Evolutionary conservation across 257 asterid species (phyloP).

Genomic region (Capsicum rhomboideum): DNA sequence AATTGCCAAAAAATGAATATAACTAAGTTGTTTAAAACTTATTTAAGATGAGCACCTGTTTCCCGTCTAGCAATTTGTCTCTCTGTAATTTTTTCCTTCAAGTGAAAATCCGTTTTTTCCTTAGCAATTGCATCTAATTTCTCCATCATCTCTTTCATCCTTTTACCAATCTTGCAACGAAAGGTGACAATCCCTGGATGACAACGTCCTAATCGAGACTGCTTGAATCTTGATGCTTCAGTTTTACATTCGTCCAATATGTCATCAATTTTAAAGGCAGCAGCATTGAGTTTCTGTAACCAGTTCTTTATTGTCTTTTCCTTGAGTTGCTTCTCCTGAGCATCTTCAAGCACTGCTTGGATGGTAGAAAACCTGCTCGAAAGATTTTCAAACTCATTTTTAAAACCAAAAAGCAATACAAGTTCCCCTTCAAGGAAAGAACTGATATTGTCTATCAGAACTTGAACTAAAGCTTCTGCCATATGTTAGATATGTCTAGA

Average conservation of each 20-base stretch:
- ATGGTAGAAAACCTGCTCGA: not conserved
- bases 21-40: not conserved
- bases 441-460: not conserved
- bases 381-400: not conserved
- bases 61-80: not conserved
- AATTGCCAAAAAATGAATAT: not conserved
- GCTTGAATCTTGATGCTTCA: not conserved
- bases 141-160: not conserved
- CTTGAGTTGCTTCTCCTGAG: not conserved
- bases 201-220: not conserved
- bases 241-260: not conserved
- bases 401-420: not conserved
- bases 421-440: not conserved
- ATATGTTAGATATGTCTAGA: not conserved
- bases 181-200: not conserved
- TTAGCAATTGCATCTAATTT: slow-evolving; percentile 11
- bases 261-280: not conserved
- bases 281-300: not conserved
- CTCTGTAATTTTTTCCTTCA: not conserved
- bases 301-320: not conserved
- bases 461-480: not conserved
- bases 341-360: not conserved
- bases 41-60: not conserved
- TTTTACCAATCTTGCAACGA: slow-evolving; percentile 6
- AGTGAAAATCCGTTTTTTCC: slow-evolving; percentile 8